Evolutionary conservation across 345 rosid genomes (phyloP), one percentile per base, ranked within the genome.

Genomic region (Bruguiera parviflora): DNA sequence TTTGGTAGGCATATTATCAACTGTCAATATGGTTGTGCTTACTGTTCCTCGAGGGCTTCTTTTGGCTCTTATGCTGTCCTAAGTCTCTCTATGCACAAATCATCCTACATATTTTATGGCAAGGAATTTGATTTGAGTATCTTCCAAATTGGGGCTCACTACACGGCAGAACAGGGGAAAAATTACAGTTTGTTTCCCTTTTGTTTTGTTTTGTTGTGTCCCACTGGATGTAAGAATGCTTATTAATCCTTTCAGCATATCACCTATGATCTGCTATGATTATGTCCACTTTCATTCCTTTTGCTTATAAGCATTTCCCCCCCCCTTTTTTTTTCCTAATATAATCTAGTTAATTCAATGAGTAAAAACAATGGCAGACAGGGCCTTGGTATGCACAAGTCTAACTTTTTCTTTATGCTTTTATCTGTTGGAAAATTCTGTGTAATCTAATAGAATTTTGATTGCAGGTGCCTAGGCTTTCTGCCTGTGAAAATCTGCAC

Each of bases 401-500:
- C 46, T 19, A 43, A 24, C 25, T 18, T 67, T 57, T 53, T 29
- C 28, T 49, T 59, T 49, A 66, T 66, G 64, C 10, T 63, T 53
- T 28, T 47, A 37, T 35, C n/a, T 46, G 49, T 47, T 61, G 49
- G 75, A 31, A 33, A 21, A 2, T 6, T 53, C 16, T 53, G 76
- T 27, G 28, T 6, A 3, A 16, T 22, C 71, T 74, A 73, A 77
- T 69, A 35, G 70, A 33, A 47, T 7, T 29, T 62, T 25, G 77
- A 66, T 16, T 75, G 47, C 92, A 95, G 99, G 98, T 90, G 33
- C 94, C 98, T 53, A 83, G 99, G 76, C 99, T 96, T 70, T 92
- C 98, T 66, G 99, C 99, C 18, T 96, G 99, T 83, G 99, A 98
- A 96, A 84, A 96, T 96, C 98, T 61, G 97, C 33, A 96, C 99